Evolutionary conservation across 225 moss, liverwort and hornwort species (phyloP).

Genomic region (Pseudoscleropodium purum): DNA sequence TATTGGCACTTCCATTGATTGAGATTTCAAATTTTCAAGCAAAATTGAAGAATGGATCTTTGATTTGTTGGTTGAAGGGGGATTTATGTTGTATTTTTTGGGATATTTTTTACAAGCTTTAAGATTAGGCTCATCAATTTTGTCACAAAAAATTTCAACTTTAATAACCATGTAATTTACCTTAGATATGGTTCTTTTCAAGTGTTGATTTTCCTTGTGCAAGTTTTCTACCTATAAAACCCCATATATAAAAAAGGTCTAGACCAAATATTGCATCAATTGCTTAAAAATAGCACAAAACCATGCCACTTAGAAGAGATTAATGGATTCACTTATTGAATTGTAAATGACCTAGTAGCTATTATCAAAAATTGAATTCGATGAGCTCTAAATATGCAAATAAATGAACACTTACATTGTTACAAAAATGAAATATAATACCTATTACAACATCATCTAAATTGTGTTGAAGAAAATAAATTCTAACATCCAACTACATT

Average conservation of each 20-base stretch:
- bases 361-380: neutral
- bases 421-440: neutral
- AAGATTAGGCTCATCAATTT: neutral
- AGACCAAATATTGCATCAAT: neutral
- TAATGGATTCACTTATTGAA: neutral
- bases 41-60: neutral
- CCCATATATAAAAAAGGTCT: neutral
- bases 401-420: neutral
- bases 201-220: slow-evolving; percentile 33
- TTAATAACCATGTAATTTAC: neutral
- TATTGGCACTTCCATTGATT: neutral
- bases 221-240: slow-evolving; percentile 24
- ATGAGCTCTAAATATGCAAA: neutral
- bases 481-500: neutral
- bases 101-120: neutral
- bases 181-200: slow-evolving; percentile 29
- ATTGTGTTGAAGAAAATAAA: neutral
- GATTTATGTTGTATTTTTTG: neutral
- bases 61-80: neutral
- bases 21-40: neutral
- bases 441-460: neutral
- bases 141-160: neutral
- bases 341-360: neutral
- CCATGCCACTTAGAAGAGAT: neutral
- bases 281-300: neutral